Percentiles rank a stretch among this genome's conserved stretches.
phyloP scores from a whole-genome alignment of 2,329 filamentous ascomycete genomes.

The Rhynchosporium secalis region DNA sequence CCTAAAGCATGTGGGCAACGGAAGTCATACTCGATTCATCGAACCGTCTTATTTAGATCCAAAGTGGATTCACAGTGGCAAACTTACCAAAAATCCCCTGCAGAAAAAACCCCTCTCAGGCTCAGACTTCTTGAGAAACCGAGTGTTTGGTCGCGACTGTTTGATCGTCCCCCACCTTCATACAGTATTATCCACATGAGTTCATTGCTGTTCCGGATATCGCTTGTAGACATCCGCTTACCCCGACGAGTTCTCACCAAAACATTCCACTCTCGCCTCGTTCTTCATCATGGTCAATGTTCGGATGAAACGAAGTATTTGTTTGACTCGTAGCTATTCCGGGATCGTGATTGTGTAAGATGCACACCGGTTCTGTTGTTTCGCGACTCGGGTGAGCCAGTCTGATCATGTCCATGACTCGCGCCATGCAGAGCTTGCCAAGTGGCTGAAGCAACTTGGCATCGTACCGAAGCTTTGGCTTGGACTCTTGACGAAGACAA shows the following conservation, averaged over 20 bases:
- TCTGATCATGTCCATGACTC: neutral
- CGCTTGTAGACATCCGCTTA: neutral
- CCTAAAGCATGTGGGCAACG: too few relatives aligned
- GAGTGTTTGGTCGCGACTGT: too few relatives aligned
- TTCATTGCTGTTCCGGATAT: neutral
- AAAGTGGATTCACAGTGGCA: too few relatives aligned
- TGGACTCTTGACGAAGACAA: conserved; percentile 5
- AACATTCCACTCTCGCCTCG: neutral
- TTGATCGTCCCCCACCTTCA: too few relatives aligned
- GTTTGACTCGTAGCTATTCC: neutral
- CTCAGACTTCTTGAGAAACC: too few relatives aligned
- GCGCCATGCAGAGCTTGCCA: neutral
- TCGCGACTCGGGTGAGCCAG: neutral
- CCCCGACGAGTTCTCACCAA: neutral
- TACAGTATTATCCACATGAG: too few relatives aligned
- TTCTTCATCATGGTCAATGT: neutral
- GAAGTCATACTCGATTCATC: too few relatives aligned
- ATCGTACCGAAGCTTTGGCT: neutral
- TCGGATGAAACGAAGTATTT: neutral
- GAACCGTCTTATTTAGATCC: too few relatives aligned
- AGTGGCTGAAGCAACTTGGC: conserved; percentile 5
- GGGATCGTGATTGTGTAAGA: neutral
- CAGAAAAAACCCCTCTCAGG: too few relatives aligned
- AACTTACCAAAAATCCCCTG: too few relatives aligned
- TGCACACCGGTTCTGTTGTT: neutral